phyloP scores from a whole-genome alignment of 495 filamentous ascomycete genomes.

The Pyronema domesticum region DNA sequence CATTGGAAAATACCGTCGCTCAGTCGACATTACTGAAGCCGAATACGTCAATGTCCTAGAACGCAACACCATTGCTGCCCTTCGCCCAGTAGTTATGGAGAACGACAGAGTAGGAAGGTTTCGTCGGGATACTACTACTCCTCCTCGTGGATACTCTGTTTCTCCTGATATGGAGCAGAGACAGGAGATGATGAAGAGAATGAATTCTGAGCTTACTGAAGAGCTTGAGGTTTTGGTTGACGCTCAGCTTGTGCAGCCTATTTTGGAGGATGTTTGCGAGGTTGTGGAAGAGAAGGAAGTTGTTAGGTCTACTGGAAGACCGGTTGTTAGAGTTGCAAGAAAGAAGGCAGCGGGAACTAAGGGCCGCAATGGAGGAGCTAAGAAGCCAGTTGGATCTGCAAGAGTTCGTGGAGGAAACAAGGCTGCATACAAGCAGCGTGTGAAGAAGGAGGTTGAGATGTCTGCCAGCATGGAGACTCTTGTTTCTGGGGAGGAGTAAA shows the following conservation, averaged over 20 bases:
- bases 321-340: slow-evolving; percentile 11
- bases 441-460: slow-evolving; percentile 10
- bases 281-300: too few relatives aligned
- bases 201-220: not conserved
- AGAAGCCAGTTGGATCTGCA: not conserved
- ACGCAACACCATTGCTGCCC: slow-evolving; percentile 19
- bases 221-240: slow-evolving; percentile 1
- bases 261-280: not conserved
- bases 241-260: not conserved
- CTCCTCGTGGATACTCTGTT: slow-evolving; percentile 17
- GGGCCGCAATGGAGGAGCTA: not conserved
- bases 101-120: slow-evolving; percentile 5
- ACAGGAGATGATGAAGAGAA: not conserved
- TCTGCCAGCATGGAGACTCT: slow-evolving; percentile 24
- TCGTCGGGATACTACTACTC: slow-evolving; percentile 21
- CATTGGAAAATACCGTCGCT: slow-evolving; percentile 22
- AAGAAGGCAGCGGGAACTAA: not conserved
- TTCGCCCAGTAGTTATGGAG: slow-evolving; percentile 15
- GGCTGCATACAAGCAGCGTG: not conserved
- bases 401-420: not conserved
- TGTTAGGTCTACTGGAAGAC: not conserved
- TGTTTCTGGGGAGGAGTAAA: slow-evolving; percentile 21
- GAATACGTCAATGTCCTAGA: slow-evolving; percentile 16
- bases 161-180: slow-evolving; percentile 16
- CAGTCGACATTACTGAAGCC: slow-evolving; percentile 19